Conservation (phyloP, 192 early-diverging fungal genomes). For the Coemansia sp. region DNA sequence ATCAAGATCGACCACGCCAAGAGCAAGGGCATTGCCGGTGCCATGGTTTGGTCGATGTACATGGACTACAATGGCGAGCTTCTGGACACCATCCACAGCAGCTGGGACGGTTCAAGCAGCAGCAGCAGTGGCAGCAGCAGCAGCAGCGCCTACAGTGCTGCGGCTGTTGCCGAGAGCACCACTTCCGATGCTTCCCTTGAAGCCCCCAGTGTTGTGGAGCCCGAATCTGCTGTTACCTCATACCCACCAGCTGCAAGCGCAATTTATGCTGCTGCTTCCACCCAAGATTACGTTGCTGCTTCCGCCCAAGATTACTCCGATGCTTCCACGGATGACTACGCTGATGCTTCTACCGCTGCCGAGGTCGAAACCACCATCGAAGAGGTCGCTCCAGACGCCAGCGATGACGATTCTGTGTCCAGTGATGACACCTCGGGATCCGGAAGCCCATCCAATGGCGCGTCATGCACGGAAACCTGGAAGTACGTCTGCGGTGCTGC, state of each 20-base stretch:
- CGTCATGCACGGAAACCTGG: not conserved
- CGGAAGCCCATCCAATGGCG: not conserved
- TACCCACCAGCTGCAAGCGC: not conserved
- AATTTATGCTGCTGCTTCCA: not conserved
- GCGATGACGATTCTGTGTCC: not conserved
- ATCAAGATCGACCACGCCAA: slow-evolving; percentile 61
- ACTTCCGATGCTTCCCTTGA: not conserved
- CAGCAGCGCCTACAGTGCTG: not conserved
- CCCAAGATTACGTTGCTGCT: not conserved
- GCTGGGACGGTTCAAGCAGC: not conserved
- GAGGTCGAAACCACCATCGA: not conserved
- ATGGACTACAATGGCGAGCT: slow-evolving; percentile 65
- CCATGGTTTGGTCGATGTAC: slow-evolving; percentile 70
- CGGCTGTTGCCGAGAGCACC: not conserved
- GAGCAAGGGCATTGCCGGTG: slow-evolving; percentile 58
- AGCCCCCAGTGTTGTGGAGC: not conserved
- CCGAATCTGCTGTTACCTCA: not conserved
- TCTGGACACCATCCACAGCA: slow-evolving; percentile 23
- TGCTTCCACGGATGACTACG: too few species aligned
- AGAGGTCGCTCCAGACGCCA: not conserved
- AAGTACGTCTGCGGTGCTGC: not conserved
- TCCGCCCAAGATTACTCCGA: too few species aligned
- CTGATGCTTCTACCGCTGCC: not conserved
- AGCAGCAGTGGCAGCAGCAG: not conserved
- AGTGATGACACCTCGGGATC: not conserved